A percentile compares a stretch with the other conserved stretches of the same genome.
phyloP scores from a whole-genome alignment of 495 filamentous ascomycete genomes.

The Tuber calosporum region DNA sequence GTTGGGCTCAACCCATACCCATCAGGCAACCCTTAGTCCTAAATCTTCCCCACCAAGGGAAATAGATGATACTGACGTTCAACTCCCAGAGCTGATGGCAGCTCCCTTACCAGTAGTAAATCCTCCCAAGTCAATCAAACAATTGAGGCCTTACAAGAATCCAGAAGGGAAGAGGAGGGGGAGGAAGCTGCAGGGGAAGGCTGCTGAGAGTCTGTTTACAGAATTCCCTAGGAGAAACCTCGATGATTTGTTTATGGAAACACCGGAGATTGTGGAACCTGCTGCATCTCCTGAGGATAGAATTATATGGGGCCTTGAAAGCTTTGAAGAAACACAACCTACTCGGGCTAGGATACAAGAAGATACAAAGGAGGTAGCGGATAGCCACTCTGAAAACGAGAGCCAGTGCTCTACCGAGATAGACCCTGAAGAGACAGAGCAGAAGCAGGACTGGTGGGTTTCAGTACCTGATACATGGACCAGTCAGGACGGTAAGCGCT shows the following conservation, averaged over 20 bases:
- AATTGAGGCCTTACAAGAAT: no score
- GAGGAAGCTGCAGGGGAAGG: no score
- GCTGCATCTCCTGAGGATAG: no score
- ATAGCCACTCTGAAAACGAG: background rate
- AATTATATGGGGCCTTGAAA: background rate
- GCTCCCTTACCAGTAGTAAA: background rate
- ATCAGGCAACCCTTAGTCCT: no score
- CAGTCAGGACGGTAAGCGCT: no score
- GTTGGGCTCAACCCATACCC: background rate
- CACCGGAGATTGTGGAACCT: background rate
- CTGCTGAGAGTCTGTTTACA: no score
- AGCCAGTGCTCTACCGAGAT: background rate
- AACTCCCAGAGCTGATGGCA: background rate
- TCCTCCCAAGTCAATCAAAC: no score
- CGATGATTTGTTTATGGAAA: background rate
- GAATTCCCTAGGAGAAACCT: background rate
- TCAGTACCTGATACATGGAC: no score
- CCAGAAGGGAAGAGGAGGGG: no score
- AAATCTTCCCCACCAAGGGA: background rate
- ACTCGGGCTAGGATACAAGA: background rate
- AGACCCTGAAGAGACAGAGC: background rate
- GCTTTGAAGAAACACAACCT: background rate
- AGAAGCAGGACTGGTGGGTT: no score
- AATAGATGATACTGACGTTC: background rate
- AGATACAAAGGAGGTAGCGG: background rate